These are phyloP conservation scores for Suillus sp. DNA, from an alignment of 768 basidiomycete genomes.

Conservation along the genomic window DNA sequence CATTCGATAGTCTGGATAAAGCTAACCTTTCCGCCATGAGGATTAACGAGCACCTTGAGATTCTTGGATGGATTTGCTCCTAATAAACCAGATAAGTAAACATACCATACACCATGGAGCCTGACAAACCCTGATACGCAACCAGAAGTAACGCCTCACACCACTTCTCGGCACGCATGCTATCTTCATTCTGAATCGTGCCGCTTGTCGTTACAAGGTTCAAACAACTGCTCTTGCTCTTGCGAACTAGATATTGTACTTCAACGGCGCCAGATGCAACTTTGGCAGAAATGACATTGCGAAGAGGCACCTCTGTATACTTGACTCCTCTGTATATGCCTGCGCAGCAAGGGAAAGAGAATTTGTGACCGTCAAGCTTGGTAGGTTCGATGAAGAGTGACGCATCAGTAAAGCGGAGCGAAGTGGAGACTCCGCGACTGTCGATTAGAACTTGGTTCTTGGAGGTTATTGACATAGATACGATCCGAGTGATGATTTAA, in stretches of 20 bases:
- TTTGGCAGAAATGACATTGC: conserved; percentile 58
- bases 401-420: conserved; percentile 31
- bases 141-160: conserved; percentile 51
- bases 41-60: conserved; percentile 77
- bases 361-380: conserved; percentile 4
- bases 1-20: neutral
- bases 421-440: conserved; percentile 15
- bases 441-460: conserved; percentile 15
- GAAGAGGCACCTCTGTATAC: conserved; percentile 38
- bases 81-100: conserved; percentile 21
- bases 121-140: conserved; percentile 58
- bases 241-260: conserved; percentile 53
- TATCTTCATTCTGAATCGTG: conserved; percentile 38
- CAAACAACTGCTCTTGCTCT: conserved; percentile 41
- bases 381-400: conserved; percentile 30
- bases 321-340: conserved; percentile 12
- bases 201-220: conserved; percentile 44
- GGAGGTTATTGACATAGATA: neutral
- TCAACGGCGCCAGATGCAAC: conserved; percentile 41
- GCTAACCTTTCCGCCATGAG: conserved; percentile 74
- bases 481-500: neutral
- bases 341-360: conserved; percentile 17
- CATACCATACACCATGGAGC: neutral
- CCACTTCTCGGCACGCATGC: conserved; percentile 49
- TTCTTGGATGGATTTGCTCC: conserved; percentile 57